A percentile compares a stretch with the other conserved stretches of the same genome.
These are phyloP conservation scores for Aspergillus pseudoviridinutans DNA, from an alignment of 2,329 filamentous ascomycete species.

Conservation along the genomic window DNA sequence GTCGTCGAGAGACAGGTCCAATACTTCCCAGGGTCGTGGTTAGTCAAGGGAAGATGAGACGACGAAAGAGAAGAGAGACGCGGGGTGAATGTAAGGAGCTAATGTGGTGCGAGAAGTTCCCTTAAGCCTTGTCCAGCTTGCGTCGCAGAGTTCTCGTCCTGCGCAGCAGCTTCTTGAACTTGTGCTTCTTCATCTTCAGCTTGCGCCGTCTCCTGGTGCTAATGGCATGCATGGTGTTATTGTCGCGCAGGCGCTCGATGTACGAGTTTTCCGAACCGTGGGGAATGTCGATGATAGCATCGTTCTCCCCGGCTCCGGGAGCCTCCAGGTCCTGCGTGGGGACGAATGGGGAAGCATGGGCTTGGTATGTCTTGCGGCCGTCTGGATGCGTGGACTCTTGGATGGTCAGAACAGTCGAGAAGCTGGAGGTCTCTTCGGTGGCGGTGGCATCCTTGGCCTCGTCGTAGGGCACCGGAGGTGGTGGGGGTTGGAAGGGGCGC, in stretches of 20 bases:
- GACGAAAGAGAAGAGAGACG: conserved; percentile 7
- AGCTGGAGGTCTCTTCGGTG: conserved; percentile 37
- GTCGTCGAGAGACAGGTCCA: background rate
- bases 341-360: conserved; percentile 49
- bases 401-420: conserved; percentile 49
- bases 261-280: conserved; percentile 46
- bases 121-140: conserved; percentile 66
- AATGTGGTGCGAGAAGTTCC: conserved; percentile 2
- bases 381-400: conserved; percentile 50
- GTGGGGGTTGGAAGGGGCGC: conserved; percentile 80
- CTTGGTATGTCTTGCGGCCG: conserved; percentile 51
- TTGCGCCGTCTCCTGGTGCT: conserved; percentile 90
- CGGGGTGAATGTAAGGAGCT: conserved; percentile 1
- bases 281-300: conserved; percentile 55
- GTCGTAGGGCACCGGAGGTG: conserved; percentile 63
- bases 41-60: background rate
- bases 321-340: conserved; percentile 37
- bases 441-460: conserved; percentile 35
- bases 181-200: conserved; percentile 99
- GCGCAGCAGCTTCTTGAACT: conserved; percentile 99
- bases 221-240: conserved; percentile 67
- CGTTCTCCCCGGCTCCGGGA: conserved; percentile 25
- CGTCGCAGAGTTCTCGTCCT: conserved; percentile 81
- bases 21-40: background rate
- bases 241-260: conserved; percentile 62